phyloP scores from a whole-genome alignment of 306 rosid species.

The Leucaena leucocephala region DNA sequence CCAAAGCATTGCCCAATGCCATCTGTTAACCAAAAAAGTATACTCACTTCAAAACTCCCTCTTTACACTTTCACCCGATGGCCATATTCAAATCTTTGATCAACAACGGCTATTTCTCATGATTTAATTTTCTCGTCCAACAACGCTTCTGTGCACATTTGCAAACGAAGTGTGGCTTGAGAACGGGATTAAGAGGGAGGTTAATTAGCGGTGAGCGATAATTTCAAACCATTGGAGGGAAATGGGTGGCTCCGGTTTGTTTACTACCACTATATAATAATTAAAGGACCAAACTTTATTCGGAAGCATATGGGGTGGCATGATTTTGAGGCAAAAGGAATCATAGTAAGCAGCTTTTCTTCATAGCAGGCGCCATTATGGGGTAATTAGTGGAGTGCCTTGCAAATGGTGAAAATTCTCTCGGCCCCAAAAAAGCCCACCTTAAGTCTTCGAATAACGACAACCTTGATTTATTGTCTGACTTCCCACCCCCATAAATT shows the following conservation, averaged over 20 bases:
- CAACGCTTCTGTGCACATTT: neutral
- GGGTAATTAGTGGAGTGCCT: slow-evolving; percentile 79
- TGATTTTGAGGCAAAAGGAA: slow-evolving; percentile 89
- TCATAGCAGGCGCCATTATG: slow-evolving; percentile 58
- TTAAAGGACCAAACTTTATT: slow-evolving; percentile 51
- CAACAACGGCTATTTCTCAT: slow-evolving; percentile 31
- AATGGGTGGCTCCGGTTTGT: slow-evolving; percentile 17
- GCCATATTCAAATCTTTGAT: neutral
- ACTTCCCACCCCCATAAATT: slow-evolving; percentile 46
- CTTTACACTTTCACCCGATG: slow-evolving; percentile 35
- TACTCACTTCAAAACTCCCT: slow-evolving; percentile 9
- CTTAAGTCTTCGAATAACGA: slow-evolving; percentile 49
- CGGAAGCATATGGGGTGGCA: slow-evolving; percentile 54
- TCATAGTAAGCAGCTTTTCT: slow-evolving; percentile 68
- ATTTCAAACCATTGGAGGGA: slow-evolving; percentile 20
- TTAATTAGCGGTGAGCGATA: slow-evolving; percentile 22
- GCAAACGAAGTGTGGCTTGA: neutral
- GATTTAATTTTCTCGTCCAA: slow-evolving; percentile 18
- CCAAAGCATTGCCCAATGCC: slow-evolving; percentile 3
- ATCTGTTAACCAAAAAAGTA: neutral
- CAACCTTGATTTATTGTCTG: slow-evolving; percentile 36
- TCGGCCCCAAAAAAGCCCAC: slow-evolving; percentile 56
- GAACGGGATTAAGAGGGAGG: neutral
- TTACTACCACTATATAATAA: slow-evolving; percentile 21
- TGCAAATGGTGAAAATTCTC: slow-evolving; percentile 55